Conservation (phyloP, 2,329 filamentous ascomycete genomes). For the Calonectria crousiana region DNA sequence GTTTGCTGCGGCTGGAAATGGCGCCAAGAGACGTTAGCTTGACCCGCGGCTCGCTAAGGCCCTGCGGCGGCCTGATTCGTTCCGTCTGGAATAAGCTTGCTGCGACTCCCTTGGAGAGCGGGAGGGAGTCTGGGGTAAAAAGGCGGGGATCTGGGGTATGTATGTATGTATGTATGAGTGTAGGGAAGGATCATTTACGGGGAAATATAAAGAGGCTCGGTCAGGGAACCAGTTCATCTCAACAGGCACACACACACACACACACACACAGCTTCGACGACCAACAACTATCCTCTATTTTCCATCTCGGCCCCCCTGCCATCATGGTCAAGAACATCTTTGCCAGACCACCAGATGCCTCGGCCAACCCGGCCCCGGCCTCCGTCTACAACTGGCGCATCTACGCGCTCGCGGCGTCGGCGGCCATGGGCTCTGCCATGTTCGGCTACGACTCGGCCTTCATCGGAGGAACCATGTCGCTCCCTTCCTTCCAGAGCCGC, state of each 20-base stretch:
- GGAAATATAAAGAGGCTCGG: neutral
- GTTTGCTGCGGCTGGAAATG: neutral
- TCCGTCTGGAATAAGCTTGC: neutral
- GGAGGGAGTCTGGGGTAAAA: neutral
- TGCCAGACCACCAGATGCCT: constrained; percentile 16
- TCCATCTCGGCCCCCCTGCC: neutral
- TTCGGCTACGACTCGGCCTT: constrained; percentile 43
- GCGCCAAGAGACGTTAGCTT: neutral
- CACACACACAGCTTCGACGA: neutral
- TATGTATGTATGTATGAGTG: too few species aligned
- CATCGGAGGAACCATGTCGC: constrained; percentile 42
- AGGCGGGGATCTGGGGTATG: neutral
- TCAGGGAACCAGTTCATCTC: neutral
- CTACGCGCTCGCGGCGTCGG: constrained; percentile 41
- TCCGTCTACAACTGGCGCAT: constrained; percentile 46
- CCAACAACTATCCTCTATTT: neutral
- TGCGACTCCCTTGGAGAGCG: too few species aligned
- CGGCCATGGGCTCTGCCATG: constrained; percentile 44
- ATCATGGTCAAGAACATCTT: constrained; percentile 17
- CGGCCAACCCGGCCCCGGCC: constrained; percentile 29
- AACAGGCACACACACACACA: neutral
- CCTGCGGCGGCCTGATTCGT: neutral
- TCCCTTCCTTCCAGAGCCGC: constrained; percentile 36
- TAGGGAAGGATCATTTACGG: neutral
- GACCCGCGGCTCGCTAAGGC: neutral